phyloP scores from a whole-genome alignment of 1,139 yeast species.

The Candida mesenterica region DNA sequence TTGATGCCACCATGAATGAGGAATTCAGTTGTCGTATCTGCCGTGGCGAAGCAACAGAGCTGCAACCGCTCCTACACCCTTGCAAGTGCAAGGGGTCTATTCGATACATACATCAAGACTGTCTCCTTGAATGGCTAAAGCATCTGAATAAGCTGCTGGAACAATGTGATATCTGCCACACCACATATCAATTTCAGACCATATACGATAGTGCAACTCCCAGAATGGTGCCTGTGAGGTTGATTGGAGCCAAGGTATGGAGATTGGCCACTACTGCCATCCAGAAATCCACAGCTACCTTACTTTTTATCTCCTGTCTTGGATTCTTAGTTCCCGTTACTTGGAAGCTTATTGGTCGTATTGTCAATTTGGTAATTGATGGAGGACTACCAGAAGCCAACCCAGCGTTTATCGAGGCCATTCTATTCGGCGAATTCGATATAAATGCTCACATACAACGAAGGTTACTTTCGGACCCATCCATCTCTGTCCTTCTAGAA shows the following conservation, averaged over 20 bases:
- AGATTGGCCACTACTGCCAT: constrained; percentile 26
- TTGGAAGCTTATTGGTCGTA: constrained; percentile 53
- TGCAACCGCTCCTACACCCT: constrained; percentile 85
- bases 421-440: constrained; percentile 48
- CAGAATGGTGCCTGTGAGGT: constrained; percentile 50
- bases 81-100: constrained; percentile 94
- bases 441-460: constrained; percentile 4
- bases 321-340: constrained; percentile 54
- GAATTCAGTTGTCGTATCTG: constrained; percentile 74
- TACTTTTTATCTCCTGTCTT: constrained; percentile 40
- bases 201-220: constrained; percentile 75
- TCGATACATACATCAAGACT: constrained; percentile 88
- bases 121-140: constrained; percentile 84
- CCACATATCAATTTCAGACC: constrained; percentile 70
- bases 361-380: constrained; percentile 55
- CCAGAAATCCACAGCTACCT: constrained; percentile 26
- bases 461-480: neutral
- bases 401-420: constrained; percentile 34
- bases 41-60: constrained; percentile 80
- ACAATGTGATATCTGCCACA: constrained; percentile 87
- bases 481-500: neutral
- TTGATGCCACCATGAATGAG: neutral
- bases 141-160: constrained; percentile 59
- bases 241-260: constrained; percentile 42
- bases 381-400: constrained; percentile 44